Evolutionary conservation across 352 stramenopile species (phyloP).

Genomic region (Lagenidium sp.): DNA sequence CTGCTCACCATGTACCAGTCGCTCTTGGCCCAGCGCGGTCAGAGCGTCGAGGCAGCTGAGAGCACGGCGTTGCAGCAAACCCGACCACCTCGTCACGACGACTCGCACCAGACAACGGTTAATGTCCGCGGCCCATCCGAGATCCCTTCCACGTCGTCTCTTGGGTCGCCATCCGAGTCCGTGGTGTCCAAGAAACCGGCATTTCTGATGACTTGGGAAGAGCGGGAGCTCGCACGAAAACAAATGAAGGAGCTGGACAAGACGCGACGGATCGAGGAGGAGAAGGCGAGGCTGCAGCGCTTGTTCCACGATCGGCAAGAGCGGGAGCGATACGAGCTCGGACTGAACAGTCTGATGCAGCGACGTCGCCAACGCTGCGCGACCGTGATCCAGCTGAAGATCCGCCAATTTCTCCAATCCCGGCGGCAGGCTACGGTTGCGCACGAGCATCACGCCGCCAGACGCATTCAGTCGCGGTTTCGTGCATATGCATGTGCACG

Average conservation of each 20-base stretch:
- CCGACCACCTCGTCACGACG: too few species aligned
- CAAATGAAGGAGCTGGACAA: slow-evolving; percentile 53
- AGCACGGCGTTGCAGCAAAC: too few species aligned
- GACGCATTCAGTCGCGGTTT: slow-evolving; percentile 21
- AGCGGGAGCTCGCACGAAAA: slow-evolving; percentile 45
- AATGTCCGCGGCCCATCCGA: neutral
- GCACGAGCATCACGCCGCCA: slow-evolving; percentile 4
- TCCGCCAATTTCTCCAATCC: slow-evolving; percentile 9
- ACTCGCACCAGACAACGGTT: neutral
- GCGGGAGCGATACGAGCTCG: slow-evolving; percentile 8
- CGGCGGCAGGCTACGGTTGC: neutral
- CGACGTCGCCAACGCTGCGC: slow-evolving; percentile 15
- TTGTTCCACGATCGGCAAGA: slow-evolving; percentile 20
- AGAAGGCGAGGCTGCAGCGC: slow-evolving; percentile 42
- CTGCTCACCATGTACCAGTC: slow-evolving; percentile 44
- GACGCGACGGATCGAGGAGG: slow-evolving; percentile 43
- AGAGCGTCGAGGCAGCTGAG: neutral
- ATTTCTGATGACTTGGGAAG: slow-evolving; percentile 68
- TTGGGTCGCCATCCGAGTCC: too few species aligned
- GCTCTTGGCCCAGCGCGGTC: slow-evolving; percentile 18
- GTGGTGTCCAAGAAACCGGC: slow-evolving; percentile 32
- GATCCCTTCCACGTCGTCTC: neutral
- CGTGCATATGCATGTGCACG: too few species aligned
- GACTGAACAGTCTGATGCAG: slow-evolving; percentile 6
- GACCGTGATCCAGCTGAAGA: slow-evolving; percentile 17